phyloP scores from a whole-genome alignment of 2,329 filamentous ascomycete genomes.

The Neurospora sp. region DNA sequence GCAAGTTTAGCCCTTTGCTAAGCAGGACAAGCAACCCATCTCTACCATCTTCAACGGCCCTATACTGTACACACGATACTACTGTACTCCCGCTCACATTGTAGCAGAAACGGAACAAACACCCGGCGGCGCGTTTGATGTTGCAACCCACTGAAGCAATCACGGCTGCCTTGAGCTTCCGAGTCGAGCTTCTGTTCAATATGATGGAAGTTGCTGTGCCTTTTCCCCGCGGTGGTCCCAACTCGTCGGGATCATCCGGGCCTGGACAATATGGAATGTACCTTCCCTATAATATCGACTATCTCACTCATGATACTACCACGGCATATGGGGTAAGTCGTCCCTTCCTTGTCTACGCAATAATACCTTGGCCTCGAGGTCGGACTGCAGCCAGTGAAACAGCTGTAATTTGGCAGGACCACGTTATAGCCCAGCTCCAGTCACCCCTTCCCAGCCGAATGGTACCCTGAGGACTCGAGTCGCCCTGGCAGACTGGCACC shows the following conservation, averaged over 20 bases:
- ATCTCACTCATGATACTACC: not conserved
- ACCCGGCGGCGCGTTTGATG: not conserved
- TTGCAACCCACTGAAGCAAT: not conserved
- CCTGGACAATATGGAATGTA: not conserved
- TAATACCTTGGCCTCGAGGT: not conserved
- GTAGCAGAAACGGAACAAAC: not conserved
- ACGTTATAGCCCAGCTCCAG: not conserved
- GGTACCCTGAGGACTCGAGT: not conserved
- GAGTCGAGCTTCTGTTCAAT: not conserved
- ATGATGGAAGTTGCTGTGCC: not conserved
- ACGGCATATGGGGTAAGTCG: not conserved
- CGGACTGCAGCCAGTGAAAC: not conserved
- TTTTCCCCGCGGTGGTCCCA: not conserved
- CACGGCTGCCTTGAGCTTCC: not conserved
- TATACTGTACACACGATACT: not conserved
- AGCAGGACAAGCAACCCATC: not conserved
- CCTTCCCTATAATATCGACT: not conserved
- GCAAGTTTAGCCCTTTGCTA: not conserved
- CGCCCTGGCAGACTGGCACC: not conserved
- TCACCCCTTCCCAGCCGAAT: not conserved
- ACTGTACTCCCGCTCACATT: not conserved
- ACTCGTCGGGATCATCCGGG: not conserved
- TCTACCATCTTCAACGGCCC: not conserved
- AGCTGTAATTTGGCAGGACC: not conserved
- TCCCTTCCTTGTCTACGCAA: not conserved